phyloP scores from a whole-genome alignment of 208 protist genomes.

The Trichomonas gallinae region DNA sequence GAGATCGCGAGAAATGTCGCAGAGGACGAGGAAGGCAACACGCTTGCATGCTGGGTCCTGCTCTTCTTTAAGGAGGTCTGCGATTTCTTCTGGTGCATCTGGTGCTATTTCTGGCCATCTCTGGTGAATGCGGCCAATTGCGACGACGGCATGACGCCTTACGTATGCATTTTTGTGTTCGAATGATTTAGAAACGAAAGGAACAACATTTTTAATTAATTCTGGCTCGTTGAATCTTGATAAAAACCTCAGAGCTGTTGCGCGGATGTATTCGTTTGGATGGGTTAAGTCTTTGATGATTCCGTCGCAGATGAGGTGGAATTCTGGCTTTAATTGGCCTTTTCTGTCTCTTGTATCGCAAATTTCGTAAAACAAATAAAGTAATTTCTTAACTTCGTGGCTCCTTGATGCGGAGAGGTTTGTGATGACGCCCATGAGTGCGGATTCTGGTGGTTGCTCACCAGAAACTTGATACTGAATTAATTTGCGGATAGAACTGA shows the following conservation, averaged over 20 bases:
- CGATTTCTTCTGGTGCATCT: not conserved
- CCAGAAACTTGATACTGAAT: not conserved
- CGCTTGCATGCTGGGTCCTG: not conserved
- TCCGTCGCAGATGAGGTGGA: not conserved
- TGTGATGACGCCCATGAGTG: not conserved
- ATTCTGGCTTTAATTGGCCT: not conserved
- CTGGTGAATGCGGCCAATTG: not conserved
- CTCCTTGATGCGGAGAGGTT: not conserved
- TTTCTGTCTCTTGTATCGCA: not conserved
- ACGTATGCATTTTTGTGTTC: not conserved
- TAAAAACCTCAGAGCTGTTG: not conserved
- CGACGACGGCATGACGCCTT: not conserved
- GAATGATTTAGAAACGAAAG: not conserved
- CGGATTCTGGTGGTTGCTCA: not conserved
- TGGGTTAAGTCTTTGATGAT: conserved; percentile 5
- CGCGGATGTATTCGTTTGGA: conserved; percentile 21
- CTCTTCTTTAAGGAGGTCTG: not conserved
- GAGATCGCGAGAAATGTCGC: not conserved
- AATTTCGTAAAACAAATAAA: conserved; percentile 9
- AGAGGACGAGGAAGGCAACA: not conserved
- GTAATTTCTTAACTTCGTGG: not conserved
- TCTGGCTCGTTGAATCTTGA: not conserved
- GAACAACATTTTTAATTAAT: not conserved
- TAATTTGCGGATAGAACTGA: not conserved
- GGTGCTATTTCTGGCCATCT: not conserved